Conservation (phyloP, 1,284 basidiomycete species). For the Tilletia horrida region DNA sequence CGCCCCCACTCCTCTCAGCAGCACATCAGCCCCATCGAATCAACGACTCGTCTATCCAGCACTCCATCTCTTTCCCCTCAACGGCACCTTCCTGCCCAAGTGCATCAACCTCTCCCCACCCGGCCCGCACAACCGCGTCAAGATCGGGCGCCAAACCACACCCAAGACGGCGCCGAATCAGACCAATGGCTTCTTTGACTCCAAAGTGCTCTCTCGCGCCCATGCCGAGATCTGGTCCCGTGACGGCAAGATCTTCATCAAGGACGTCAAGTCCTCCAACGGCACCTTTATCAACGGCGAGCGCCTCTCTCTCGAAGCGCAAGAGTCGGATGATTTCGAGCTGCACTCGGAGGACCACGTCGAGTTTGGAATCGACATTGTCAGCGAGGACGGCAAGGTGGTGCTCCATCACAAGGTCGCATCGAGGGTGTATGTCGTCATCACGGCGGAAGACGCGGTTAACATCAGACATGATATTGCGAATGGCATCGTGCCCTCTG, state of each 20-base stretch:
- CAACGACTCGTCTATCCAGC: constrained; percentile 48
- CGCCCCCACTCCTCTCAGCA: background rate
- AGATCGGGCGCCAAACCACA: constrained; percentile 98
- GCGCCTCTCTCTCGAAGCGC: constrained; percentile 80
- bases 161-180: constrained; percentile 91
- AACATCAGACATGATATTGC: constrained; percentile 51
- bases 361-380: constrained; percentile 98
- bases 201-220: constrained; percentile 88
- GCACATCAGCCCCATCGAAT: constrained; percentile 16
- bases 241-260: constrained; percentile 85
- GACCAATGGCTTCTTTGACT: constrained; percentile 94
- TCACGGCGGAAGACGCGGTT: constrained; percentile 75
- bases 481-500: constrained; percentile 25
- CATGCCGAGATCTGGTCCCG: constrained; percentile 99
- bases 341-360: constrained; percentile 91
- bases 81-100: constrained; percentile 93
- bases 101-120: constrained; percentile 77
- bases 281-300: constrained; percentile 98
- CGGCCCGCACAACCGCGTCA: constrained; percentile 62
- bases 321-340: constrained; percentile 89
- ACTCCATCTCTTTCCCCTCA: constrained; percentile 75
- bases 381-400: constrained; percentile 96
- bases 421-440: constrained; percentile 83
- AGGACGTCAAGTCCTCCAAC: constrained; percentile 96
- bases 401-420: constrained; percentile 98